Evolutionary conservation across 495 filamentous ascomycete genomes (phyloP).

Genomic region (Neurospora tetrasperma): DNA sequence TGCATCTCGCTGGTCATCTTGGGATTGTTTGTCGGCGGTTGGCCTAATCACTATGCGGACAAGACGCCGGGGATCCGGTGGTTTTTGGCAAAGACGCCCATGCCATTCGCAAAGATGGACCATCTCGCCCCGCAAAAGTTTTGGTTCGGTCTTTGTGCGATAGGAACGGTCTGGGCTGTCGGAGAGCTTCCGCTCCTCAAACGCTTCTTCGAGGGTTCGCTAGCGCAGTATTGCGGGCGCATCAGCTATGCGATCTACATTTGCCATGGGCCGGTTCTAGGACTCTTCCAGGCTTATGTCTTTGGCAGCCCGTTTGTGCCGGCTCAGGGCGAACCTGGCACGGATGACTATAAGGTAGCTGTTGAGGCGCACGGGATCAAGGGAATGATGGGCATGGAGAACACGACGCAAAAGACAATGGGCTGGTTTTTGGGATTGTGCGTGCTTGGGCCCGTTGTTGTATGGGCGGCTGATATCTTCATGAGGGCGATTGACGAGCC

Average conservation of each 20-base stretch:
- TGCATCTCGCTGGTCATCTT: conserved; percentile 21
- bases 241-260: conserved; percentile 54
- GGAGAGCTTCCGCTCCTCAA: conserved; percentile 42
- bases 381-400: conserved; percentile 42
- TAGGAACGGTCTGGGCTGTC: conserved; percentile 45
- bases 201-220: conserved; percentile 40
- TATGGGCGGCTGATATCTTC: conserved; percentile 51
- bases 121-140: conserved; percentile 32
- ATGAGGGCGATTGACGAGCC: conserved; percentile 49
- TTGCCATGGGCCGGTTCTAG: conserved; percentile 48
- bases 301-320: conserved; percentile 22
- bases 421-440: conserved; percentile 42
- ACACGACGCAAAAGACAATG: conserved; percentile 37
- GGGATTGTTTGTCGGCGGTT: conserved; percentile 34
- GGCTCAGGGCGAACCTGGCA: conserved; percentile 11
- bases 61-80: conserved; percentile 27
- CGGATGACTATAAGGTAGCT: conserved; percentile 17
- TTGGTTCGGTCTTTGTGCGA: conserved; percentile 48
- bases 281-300: conserved; percentile 37
- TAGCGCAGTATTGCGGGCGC: conserved; percentile 53
- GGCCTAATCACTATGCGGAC: conserved; percentile 31
- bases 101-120: conserved; percentile 23
- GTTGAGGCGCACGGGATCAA: conserved; percentile 34
- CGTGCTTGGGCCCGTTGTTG: conserved; percentile 39
- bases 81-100: conserved; percentile 24